Evolutionary conservation across 2,329 filamentous ascomycete species (phyloP).

Genomic region (Exophiala calicioides): DNA sequence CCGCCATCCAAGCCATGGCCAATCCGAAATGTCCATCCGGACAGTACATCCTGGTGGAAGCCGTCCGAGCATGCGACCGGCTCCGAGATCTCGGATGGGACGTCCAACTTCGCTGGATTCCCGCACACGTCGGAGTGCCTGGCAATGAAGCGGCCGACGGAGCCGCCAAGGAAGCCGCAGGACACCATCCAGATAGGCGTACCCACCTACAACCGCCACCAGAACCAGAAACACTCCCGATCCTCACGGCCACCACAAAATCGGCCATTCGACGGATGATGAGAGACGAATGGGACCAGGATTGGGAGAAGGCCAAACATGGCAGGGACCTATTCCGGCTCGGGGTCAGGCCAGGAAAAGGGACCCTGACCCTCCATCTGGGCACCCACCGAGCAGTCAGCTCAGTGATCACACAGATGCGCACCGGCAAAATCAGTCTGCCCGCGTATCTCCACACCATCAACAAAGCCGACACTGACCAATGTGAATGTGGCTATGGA

Average conservation of each 20-base stretch:
- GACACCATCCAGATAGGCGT: not conserved
- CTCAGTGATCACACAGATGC: conserved; percentile 31
- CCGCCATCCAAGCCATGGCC: conserved; percentile 34
- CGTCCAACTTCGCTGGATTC: conserved; percentile 14
- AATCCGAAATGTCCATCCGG: conserved; percentile 34
- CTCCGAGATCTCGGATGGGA: conserved; percentile 19
- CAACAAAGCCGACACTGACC: conserved; percentile 35
- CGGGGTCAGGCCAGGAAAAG: conserved; percentile 23
- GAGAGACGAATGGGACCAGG: conserved; percentile 28
- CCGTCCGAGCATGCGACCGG: conserved; percentile 6
- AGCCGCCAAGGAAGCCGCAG: conserved; percentile 6
- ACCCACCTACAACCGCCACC: not conserved
- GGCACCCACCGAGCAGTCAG: conserved; percentile 1
- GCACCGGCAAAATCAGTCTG: conserved; percentile 31
- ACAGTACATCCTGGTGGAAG: conserved; percentile 32
- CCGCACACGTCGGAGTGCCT: conserved; percentile 11
- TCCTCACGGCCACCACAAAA: conserved; percentile 14
- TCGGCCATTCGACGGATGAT: conserved; percentile 26
- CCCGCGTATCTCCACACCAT: conserved; percentile 35
- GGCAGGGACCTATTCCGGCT: conserved; percentile 30
- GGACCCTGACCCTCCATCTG: conserved; percentile 5
- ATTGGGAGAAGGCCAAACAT: conserved; percentile 29
- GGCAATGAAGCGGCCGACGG: conserved; percentile 1
- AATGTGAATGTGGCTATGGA: conserved; percentile 33
- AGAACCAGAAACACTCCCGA: conserved; percentile 2